Percentiles rank a stretch among this genome's conserved stretches.
These are phyloP conservation scores for Arabidopsis hybrid DNA, from an alignment of 441 rosid genomes.

Conservation along the genomic window DNA sequence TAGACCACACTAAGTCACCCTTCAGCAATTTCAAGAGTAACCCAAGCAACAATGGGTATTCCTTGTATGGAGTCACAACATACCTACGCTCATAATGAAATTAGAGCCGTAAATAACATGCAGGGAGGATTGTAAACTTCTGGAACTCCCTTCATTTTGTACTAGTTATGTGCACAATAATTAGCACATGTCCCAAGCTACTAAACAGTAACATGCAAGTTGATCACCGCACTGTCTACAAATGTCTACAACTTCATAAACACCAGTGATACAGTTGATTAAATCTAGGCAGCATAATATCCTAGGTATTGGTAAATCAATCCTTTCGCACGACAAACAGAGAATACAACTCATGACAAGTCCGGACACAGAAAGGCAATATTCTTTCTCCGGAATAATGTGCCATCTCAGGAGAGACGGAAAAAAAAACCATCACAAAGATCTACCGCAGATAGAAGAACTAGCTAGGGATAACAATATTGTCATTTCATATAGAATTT, in stretches of 20 bases:
- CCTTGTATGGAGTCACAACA: conserved; percentile 96
- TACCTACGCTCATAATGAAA: conserved; percentile 59
- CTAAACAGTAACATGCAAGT: conserved; percentile 31
- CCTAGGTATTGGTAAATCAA: conserved; percentile 19
- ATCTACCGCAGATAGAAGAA: conserved; percentile 16
- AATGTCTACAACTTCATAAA: conserved; percentile 19
- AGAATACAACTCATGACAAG: conserved; percentile 7
- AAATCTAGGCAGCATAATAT: conserved; percentile 27
- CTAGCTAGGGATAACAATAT: conserved; percentile 7
- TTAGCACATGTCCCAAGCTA: conserved; percentile 32
- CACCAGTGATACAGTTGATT: conserved; percentile 27
- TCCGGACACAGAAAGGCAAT: conserved; percentile 27
- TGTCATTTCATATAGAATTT: conserved; percentile 24
- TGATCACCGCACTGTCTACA: conserved; percentile 34
- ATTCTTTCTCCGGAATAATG: conserved; percentile 14
- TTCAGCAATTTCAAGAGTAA: conserved; percentile 95
- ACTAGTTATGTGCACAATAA: conserved; percentile 27
- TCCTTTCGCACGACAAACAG: conserved; percentile 17
- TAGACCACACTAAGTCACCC: conserved; percentile 98
- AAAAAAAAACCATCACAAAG: conserved; percentile 30
- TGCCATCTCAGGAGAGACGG: conserved; percentile 15
- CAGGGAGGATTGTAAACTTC: conserved; percentile 15
- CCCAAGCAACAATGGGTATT: conserved; percentile 92
- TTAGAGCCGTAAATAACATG: conserved; percentile 27
- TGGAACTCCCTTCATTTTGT: conserved; percentile 31